These are phyloP conservation scores for Galerina marginata DNA, from an alignment of 768 basidiomycete species.

Conservation along the genomic window DNA sequence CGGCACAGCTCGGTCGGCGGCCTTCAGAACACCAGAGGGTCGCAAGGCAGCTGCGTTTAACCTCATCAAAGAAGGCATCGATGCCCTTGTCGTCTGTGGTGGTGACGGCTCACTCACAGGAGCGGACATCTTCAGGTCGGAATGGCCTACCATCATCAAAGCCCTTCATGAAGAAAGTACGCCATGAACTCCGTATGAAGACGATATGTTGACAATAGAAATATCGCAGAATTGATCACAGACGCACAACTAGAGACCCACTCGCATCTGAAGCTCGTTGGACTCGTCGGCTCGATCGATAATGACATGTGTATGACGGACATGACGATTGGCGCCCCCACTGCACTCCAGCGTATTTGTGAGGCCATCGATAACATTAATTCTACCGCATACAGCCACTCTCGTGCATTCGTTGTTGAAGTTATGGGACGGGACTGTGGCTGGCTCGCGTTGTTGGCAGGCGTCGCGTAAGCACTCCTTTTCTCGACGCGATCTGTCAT, in stretches of 20 bases:
- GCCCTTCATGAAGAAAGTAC: slow-evolving; percentile 68
- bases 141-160: slow-evolving; percentile 89
- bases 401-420: slow-evolving; percentile 96
- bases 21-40: slow-evolving; percentile 88
- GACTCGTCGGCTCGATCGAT: slow-evolving; percentile 98
- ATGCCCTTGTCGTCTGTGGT: slow-evolving; percentile 95
- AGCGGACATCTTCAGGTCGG: slow-evolving; percentile 89
- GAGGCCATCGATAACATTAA: slow-evolving; percentile 99
- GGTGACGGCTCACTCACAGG: slow-evolving; percentile 98
- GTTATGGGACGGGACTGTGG: slow-evolving; percentile 99
- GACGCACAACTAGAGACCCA: slow-evolving; percentile 72
- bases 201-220: neutral
- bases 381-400: slow-evolving; percentile 94
- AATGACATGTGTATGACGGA: slow-evolving; percentile 99
- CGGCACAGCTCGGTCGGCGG: slow-evolving; percentile 86
- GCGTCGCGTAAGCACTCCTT: slow-evolving; percentile 68
- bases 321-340: slow-evolving; percentile 94
- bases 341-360: slow-evolving; percentile 95
- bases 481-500: neutral
- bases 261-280: slow-evolving; percentile 91
- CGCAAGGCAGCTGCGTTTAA: slow-evolving; percentile 89
- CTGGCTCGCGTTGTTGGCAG: slow-evolving; percentile 96
- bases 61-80: slow-evolving; percentile 95
- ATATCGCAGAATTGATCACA: slow-evolving; percentile 67
- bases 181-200: slow-evolving; percentile 15